Evolutionary conservation across 805 yeast genomes (phyloP).

Genomic region (Ogataea minuta): DNA sequence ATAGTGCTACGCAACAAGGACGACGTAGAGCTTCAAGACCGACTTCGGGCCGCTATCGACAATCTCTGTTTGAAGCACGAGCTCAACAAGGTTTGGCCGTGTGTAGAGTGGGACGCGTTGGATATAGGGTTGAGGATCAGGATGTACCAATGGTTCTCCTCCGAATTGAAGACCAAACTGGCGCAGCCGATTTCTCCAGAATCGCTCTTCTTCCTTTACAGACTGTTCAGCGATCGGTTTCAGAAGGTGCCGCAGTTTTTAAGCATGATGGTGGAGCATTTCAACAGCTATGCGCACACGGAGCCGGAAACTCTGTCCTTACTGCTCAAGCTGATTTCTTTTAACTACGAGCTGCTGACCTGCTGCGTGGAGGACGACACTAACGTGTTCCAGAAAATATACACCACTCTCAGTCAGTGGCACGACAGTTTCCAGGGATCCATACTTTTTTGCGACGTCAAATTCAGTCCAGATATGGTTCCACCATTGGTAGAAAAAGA

Average conservation of each 20-base stretch:
- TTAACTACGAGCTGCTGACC: conserved; percentile 21
- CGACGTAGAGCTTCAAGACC: conserved; percentile 12
- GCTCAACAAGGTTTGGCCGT: conserved; percentile 14
- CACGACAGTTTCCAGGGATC: conserved; percentile 15
- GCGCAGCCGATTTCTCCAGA: conserved; percentile 3
- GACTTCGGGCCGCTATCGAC: conserved; percentile 8
- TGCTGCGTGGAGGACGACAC: conserved; percentile 17
- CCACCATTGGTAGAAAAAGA: conserved; percentile 4
- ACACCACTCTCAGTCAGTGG: conserved; percentile 21
- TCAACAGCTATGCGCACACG: conserved; percentile 13
- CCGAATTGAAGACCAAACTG: conserved; percentile 7
- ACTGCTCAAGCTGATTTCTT: conserved; percentile 23
- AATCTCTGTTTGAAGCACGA: conserved; percentile 7
- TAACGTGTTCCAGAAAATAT: conserved; percentile 19
- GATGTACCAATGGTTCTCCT: conserved; percentile 13
- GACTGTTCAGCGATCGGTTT: conserved; percentile 18
- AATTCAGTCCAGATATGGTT: conserved; percentile 9
- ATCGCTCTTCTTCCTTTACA: conserved; percentile 18
- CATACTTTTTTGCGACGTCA: conserved; percentile 4
- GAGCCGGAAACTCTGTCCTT: conserved; percentile 14
- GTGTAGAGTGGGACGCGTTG: conserved; percentile 12
- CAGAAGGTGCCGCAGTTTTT: conserved; percentile 21
- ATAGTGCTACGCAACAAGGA: conserved; percentile 14
- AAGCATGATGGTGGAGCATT: conserved; percentile 10
- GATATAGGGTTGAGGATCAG: conserved; percentile 16